phyloP scores from a whole-genome alignment of 148 eudicot genomes.

The Cornus controversa region DNA sequence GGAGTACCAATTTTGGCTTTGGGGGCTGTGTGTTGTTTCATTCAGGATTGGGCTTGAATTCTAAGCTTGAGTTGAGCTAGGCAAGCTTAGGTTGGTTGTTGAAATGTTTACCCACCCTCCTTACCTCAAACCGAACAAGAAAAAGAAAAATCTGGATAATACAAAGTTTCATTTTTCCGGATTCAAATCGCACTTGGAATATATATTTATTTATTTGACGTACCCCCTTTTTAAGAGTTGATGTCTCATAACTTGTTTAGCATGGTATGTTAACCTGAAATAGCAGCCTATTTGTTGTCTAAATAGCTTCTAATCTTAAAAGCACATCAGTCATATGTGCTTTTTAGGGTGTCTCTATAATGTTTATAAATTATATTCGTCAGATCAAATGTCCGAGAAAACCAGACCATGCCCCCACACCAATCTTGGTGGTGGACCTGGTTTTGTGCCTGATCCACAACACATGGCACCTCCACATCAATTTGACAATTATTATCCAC shows the following conservation, averaged over 20 bases:
- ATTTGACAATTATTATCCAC: constrained; percentile 42
- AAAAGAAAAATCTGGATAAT: neutral
- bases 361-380: neutral
- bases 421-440: constrained; percentile 35
- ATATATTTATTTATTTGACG: too few species aligned
- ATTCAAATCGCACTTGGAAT: neutral
- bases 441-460: constrained; percentile 31
- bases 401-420: constrained; percentile 39
- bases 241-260: neutral
- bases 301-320: too few species aligned
- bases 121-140: neutral
- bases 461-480: constrained; percentile 33
- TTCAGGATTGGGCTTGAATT: neutral
- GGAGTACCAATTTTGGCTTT: neutral
- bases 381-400: constrained; percentile 43
- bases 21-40: too few species aligned
- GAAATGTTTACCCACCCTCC: neutral
- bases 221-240: neutral
- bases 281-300: neutral
- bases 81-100: neutral
- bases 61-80: neutral
- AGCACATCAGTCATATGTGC: neutral
- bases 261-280: neutral
- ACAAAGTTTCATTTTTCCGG: neutral
- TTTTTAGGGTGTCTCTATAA: neutral